Evolutionary conservation across 2,329 filamentous ascomycete species (phyloP), one percentile per base, ranked within the genome.

Genomic region (Claviceps sp.): DNA sequence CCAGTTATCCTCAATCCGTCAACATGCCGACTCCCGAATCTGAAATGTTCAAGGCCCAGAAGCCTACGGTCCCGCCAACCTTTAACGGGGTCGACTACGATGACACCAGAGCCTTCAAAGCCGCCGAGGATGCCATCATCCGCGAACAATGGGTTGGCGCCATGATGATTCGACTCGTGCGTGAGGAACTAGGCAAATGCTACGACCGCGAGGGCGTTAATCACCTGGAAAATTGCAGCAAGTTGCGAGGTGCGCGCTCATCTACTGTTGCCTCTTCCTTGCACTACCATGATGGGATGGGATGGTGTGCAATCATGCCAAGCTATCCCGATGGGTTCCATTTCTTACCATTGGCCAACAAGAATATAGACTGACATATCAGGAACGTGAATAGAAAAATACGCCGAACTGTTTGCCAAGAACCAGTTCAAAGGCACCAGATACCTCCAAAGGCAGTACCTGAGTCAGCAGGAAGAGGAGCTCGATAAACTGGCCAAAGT

Each of bases 41-140:
- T 64, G 82, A 77, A 62, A 76, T 80, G 65, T 93, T 91, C 75
- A 80, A 89, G 70, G 85, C 84, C 60, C 85, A 86, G 72, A 93
- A 93, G 77, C 87, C 88, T 55, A 82, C 77, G 57, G 88, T 93
- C 53, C 76, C 86, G 56, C 84, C 87, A 39, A 89, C 85, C 54
- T 93, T 93, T 68, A 87, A 89, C 63, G 87, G 87, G 59, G 87
- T 93, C 65, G 84, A 91, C 73, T 93, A 85, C 73, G 84, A 90
- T 59, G 85, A 93, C 73, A 89, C 83, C 67, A 81, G 80, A 66
- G 80, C 81, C 60, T 75, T 93, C 66, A 93, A 91, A 75, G 82
- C 82, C 56, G 87, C 87, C 51, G 87, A 91, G 67, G 87, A 93
- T 67, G 79, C 87, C 58, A 78, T 93, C 53, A 80, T 93, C 61